Evolutionary conservation across 2,329 filamentous ascomycete species (phyloP), one percentile per base, ranked within the genome.

Genomic region (Coleophoma eucalyptorum): DNA sequence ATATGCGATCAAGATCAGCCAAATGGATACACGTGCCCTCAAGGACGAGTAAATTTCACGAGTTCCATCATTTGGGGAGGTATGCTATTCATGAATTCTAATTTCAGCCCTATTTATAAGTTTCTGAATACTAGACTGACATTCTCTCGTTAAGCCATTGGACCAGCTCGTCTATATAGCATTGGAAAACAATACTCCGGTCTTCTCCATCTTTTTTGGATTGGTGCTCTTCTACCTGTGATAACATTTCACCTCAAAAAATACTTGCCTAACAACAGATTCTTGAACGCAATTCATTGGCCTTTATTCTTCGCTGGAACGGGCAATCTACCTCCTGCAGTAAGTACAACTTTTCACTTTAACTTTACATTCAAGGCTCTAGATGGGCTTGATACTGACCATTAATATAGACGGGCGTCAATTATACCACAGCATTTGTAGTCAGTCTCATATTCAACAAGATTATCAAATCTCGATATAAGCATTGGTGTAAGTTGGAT

Each of bases 401-500:
- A 26, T 26, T 7, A 7, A 8, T 2, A 38, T 12, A 38, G 35
- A 87, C 85, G 0, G 85, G 86, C 0, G 77, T 90, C 52, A 89
- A 88, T 69, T 90, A 89, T 63, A 77, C 88, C 32, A 77, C 78
- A 15, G 90, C 86, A 86, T 85, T 83, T 18, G 70, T 86, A 50
- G 82, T 89, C 5, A 87, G 86, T 20, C 84, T 80, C 60, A 53
- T 86, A 38, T 90, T 89, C 73, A 85, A 90, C 66, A 82, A 81
- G 65, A 75, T 73, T 60, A 79, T 90, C 64, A 81, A 82, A 65
- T 79, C 79, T 61, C 73, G 77, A n/a, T 44, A 44, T 11, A 44
- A 44, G 42, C 42, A 44, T 32, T 44, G 42, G 42, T 44, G 42
- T 38, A 38, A 12, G 35, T 38, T 18, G 26, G 6, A 5, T 6